A percentile compares a stretch with the other conserved stretches of the same genome.
phyloP scores from a whole-genome alignment of 306 rosid genomes.

The Leucaena leucocephala region DNA sequence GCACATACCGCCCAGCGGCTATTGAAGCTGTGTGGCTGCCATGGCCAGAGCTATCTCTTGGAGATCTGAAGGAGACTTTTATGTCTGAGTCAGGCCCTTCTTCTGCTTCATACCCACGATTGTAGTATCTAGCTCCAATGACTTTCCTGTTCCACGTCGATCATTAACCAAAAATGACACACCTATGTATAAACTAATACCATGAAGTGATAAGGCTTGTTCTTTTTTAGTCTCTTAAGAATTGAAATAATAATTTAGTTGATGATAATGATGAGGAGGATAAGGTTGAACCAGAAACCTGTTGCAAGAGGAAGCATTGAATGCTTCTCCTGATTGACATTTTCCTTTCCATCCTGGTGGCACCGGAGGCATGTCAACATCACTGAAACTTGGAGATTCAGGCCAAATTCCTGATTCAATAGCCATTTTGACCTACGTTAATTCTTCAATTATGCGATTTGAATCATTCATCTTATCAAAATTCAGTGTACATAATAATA shows the following conservation, averaged over 20 bases:
- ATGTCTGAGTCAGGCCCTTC: constrained; percentile 53
- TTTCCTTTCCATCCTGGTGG: constrained; percentile 76
- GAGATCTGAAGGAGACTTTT: constrained; percentile 62
- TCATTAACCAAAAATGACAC: constrained; percentile 30
- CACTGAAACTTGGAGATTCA: constrained; percentile 83
- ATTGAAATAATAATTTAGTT: not conserved
- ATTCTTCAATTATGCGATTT: not conserved
- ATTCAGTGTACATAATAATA: not conserved
- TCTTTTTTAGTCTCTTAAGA: not conserved
- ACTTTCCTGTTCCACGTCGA: constrained; percentile 58
- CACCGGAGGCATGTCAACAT: constrained; percentile 75
- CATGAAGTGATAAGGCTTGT: not conserved
- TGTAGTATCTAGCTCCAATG: constrained; percentile 84
- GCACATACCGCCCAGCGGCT: constrained; percentile 77
- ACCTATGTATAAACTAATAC: not conserved
- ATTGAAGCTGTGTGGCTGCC: constrained; percentile 87
- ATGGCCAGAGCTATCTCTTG: constrained; percentile 85
- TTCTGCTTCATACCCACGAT: constrained; percentile 73
- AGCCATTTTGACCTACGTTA: not conserved
- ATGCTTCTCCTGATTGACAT: constrained; percentile 81
- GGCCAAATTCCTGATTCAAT: constrained; percentile 82
- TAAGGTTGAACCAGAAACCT: constrained; percentile 53
- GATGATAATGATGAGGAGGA: not conserved
- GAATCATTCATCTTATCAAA: not conserved
- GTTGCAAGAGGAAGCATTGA: constrained; percentile 85